Evolutionary conservation across 2,329 filamentous ascomycete genomes (phyloP).

Genomic region (Neonectria ditissima): DNA sequence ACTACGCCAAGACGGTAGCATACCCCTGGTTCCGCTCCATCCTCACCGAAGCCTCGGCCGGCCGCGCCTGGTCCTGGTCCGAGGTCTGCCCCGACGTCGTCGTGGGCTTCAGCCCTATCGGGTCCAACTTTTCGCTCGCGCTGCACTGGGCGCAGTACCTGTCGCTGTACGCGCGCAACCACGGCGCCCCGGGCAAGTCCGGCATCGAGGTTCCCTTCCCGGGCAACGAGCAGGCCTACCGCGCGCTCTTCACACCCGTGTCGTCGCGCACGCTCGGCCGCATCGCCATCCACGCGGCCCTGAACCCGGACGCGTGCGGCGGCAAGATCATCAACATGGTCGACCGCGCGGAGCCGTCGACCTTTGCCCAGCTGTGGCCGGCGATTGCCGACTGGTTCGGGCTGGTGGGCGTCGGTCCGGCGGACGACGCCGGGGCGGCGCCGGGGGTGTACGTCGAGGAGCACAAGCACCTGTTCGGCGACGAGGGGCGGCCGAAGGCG

Average conservation of each 20-base stretch:
- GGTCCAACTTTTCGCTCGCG: conserved; percentile 51
- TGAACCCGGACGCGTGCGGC: conserved; percentile 44
- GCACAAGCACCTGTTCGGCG: conserved; percentile 46
- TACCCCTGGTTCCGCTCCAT: conserved; percentile 50
- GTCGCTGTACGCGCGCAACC: conserved; percentile 49
- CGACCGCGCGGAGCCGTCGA: conserved; percentile 44
- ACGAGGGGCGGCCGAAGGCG: conserved; percentile 41
- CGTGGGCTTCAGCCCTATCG: conserved; percentile 55
- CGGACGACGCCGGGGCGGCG: conserved; percentile 10
- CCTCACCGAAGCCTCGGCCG: conserved; percentile 45
- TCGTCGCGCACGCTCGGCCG: conserved; percentile 47
- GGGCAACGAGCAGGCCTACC: conserved; percentile 40
- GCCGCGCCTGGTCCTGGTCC: conserved; percentile 51
- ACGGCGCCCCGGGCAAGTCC: conserved; percentile 28
- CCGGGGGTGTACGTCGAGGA: conserved; percentile 49
- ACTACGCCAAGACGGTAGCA: conserved; percentile 51
- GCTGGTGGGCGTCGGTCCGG: conserved; percentile 42
- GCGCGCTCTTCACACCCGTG: conserved; percentile 48
- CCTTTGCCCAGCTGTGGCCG: conserved; percentile 48
- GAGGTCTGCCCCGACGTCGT: conserved; percentile 54
- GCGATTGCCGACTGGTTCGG: conserved; percentile 48
- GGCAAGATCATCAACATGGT: conserved; percentile 50
- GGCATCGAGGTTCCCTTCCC: conserved; percentile 46
- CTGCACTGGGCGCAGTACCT: conserved; percentile 56
- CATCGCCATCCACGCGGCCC: conserved; percentile 47